Evolutionary conservation across 2,329 filamentous ascomycete species (phyloP), one percentile per base, ranked within the genome.

Genomic region (Curvularia eragrostidis): DNA sequence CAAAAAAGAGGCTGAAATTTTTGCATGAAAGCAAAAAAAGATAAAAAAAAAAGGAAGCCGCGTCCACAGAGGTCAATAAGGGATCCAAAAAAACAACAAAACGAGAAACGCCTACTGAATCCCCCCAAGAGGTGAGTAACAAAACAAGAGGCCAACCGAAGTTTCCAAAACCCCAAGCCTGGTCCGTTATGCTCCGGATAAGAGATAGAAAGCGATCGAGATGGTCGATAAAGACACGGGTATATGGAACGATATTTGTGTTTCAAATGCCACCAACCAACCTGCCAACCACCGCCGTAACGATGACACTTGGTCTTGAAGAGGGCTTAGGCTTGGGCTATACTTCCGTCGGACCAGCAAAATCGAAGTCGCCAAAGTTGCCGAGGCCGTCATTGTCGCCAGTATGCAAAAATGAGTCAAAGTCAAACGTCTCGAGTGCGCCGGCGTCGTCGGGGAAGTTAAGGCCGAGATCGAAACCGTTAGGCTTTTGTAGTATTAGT

Each of bases 391-490:
- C 68, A 23, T 69, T 78, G 63, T 84, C 84, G 39, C 77, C 78
- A 26, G 83, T 85, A 67, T 88, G 86, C 51, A 89, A 78, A 78
- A 89, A 89, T 15, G 83, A 85, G 69, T 89, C 87, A 71, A 89
- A 89, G 73, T 89, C 86, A 71, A 89, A 89, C 83, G 83, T 77
- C 79, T 87, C 67, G 80, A 86, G 80, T 82, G 91, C 83, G 87
- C 92, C 81, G 84, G 60, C 49, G 83, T 67, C 56, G 79, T 84
- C 74, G 79, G 81, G 81, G 80, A 73, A 66, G 47, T 70, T 72
- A 59, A 81, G 77, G 53, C 77, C 75, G 54, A 80, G 69, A 43
- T 72, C 76, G 54, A 77, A 73, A 54, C 66, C 55, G 53, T 58
- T 58, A 34, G 75, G 71, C 74, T 79, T 34, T 62, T 46, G 58